Percentiles rank a stretch among this genome's conserved stretches.
phyloP scores from a whole-genome alignment of 495 filamentous ascomycete species.

The Penicillium bialowiezense region DNA sequence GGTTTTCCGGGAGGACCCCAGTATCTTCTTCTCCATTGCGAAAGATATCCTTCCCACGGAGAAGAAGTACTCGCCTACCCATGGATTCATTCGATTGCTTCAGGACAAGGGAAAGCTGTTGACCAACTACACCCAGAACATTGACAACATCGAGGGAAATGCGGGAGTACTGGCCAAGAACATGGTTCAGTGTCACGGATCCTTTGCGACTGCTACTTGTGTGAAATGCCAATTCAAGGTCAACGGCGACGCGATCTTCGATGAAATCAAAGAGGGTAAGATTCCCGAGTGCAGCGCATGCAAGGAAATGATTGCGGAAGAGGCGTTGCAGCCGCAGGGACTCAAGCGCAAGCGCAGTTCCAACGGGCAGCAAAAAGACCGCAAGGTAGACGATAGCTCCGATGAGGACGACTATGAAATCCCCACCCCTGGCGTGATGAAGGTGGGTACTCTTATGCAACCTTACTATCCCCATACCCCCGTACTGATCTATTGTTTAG shows the following conservation, averaged over 20 bases:
- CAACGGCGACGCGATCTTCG: slow-evolving; percentile 72
- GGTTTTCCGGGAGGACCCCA: slow-evolving; percentile 81
- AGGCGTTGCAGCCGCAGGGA: slow-evolving; percentile 38
- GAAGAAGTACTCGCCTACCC: slow-evolving; percentile 78
- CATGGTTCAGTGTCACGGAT: slow-evolving; percentile 93
- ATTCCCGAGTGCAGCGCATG: slow-evolving; percentile 53
- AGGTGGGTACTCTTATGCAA: slow-evolving; percentile 38
- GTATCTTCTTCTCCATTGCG: slow-evolving; percentile 88
- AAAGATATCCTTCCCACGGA: slow-evolving; percentile 82
- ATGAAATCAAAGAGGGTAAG: slow-evolving; percentile 72
- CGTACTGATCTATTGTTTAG: slow-evolving; percentile 20
- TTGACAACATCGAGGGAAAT: slow-evolving; percentile 90
- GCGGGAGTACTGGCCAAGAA: slow-evolving; percentile 82
- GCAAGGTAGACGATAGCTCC: slow-evolving; percentile 58
- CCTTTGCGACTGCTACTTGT: slow-evolving; percentile 89
- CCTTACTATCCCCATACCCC: neutral
- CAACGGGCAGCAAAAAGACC: slow-evolving; percentile 52
- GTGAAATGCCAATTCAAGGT: slow-evolving; percentile 77
- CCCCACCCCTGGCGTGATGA: slow-evolving; percentile 84
- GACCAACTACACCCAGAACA: slow-evolving; percentile 98
- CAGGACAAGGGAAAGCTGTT: slow-evolving; percentile 87
- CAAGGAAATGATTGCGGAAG: slow-evolving; percentile 39
- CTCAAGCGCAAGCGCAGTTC: slow-evolving; percentile 76
- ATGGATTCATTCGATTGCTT: slow-evolving; percentile 92
- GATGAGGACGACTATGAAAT: slow-evolving; percentile 72